Conservation (phyloP, 2,329 filamentous ascomycete species). For the Rugonectria rugulosa region DNA sequence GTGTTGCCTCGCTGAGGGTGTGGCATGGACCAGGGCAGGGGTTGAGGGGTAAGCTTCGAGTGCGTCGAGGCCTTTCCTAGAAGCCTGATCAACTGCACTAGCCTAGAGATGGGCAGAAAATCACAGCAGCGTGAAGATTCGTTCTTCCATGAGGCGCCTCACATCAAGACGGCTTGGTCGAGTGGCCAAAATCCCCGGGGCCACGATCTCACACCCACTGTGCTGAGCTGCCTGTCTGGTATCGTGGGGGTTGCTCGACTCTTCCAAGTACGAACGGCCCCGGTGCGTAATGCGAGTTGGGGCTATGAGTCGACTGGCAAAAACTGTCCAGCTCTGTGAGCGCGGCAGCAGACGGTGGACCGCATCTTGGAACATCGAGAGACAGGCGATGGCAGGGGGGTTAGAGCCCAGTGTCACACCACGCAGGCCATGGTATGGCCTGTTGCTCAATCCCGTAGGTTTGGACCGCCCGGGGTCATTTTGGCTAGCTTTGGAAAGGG, state of each 20-base stretch:
- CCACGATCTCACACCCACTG: constrained; percentile 3
- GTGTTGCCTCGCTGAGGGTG: constrained; percentile 28
- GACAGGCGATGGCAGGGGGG: constrained; percentile 36
- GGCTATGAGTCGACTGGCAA: constrained; percentile 17
- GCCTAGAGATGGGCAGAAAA: constrained; percentile 27
- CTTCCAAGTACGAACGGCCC: constrained; percentile 25
- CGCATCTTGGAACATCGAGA: constrained; percentile 17
- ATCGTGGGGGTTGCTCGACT: constrained; percentile 19
- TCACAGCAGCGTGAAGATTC: constrained; percentile 28
- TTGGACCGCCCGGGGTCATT: constrained; percentile 33
- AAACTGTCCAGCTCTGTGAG: constrained; percentile 29
- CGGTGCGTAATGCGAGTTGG: constrained; percentile 27
- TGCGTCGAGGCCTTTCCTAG: constrained; percentile 14
- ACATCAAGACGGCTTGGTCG: constrained; percentile 11
- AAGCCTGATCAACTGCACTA: constrained; percentile 27
- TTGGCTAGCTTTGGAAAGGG: constrained; percentile 32
- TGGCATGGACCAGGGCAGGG: constrained; percentile 14
- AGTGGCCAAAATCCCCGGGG: constrained; percentile 6
- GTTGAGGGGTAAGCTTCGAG: constrained; percentile 17
- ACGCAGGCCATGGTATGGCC: constrained; percentile 29
- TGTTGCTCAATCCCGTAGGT: constrained; percentile 38
- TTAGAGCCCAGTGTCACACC: constrained; percentile 38
- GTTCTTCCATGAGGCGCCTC: constrained; percentile 20
- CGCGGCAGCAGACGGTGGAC: constrained; percentile 27
- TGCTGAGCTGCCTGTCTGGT: constrained; percentile 17